phyloP scores from a whole-genome alignment of 306 rosid genomes.

The Heteromeles arbutifolia region DNA sequence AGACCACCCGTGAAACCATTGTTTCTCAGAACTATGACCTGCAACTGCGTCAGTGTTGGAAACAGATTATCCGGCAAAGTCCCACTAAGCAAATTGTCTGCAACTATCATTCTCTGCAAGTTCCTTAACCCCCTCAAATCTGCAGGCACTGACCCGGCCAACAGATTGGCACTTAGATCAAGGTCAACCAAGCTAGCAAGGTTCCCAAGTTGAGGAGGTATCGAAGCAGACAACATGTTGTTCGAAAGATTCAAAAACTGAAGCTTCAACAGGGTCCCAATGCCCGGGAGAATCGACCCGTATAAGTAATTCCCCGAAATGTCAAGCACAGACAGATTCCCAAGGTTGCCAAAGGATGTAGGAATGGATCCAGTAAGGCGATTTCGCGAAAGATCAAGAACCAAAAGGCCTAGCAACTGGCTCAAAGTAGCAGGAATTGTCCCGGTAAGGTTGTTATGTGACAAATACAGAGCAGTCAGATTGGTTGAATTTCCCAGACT shows the following conservation, averaged over 20 bases:
- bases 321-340: conserved; percentile 59
- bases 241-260: conserved; percentile 66
- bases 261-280: conserved; percentile 57
- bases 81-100: conserved; percentile 49
- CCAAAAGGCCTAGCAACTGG: conserved; percentile 45
- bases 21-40: conserved; percentile 42
- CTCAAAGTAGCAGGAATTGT: conserved; percentile 52
- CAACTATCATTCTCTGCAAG: conserved; percentile 50
- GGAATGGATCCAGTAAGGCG: conserved; percentile 53
- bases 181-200: conserved; percentile 67
- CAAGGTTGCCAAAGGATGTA: conserved; percentile 36
- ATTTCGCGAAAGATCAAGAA: conserved; percentile 69
- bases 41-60: conserved; percentile 35
- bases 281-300: conserved; percentile 44
- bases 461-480: conserved; percentile 54
- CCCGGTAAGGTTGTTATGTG: conserved; percentile 64
- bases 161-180: conserved; percentile 69
- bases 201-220: conserved; percentile 59
- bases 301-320: conserved; percentile 54
- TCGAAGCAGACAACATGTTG: conserved; percentile 44
- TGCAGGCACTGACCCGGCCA: conserved; percentile 41
- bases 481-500: conserved; percentile 61
- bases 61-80: conserved; percentile 44
- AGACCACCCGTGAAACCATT: conserved; percentile 51
- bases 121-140: conserved; percentile 48